phyloP scores from a whole-genome alignment of 148 eudicot species.

The Fagopyrum tataricum region DNA sequence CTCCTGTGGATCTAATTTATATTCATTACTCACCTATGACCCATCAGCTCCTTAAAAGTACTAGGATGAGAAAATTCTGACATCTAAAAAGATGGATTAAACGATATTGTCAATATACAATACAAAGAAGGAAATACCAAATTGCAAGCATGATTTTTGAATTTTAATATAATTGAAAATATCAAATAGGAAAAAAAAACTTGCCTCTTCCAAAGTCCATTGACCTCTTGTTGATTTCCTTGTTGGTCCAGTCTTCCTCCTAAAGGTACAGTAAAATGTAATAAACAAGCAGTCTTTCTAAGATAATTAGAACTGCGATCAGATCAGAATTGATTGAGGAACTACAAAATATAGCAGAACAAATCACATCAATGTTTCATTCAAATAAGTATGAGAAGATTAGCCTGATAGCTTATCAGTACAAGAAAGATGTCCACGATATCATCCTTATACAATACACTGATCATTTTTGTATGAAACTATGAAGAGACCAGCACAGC shows the following conservation, averaged over 20 bases:
- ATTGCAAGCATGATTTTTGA: neutral
- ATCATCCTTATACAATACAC: neutral
- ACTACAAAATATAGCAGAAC: neutral
- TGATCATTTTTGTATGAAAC: too few relatives aligned
- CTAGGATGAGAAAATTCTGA: neutral
- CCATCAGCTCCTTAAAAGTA: neutral
- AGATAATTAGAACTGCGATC: neutral
- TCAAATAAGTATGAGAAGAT: neutral
- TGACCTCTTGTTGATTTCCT: conserved; percentile 5
- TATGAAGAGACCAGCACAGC: neutral
- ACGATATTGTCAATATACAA: neutral
- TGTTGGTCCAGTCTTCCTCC: conserved; percentile 10
- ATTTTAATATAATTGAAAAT: too few relatives aligned
- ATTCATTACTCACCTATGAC: neutral
- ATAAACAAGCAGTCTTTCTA: neutral
- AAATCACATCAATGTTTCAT: neutral
- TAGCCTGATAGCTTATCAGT: neutral
- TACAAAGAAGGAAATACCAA: neutral
- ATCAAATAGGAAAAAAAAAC: neutral
- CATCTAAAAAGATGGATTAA: neutral
- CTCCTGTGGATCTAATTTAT: neutral
- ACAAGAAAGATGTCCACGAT: neutral
- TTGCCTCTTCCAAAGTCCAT: conserved; percentile 5
- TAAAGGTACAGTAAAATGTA: neutral
- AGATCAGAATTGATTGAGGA: neutral